Evolutionary conservation across 2,329 filamentous ascomycete species (phyloP), one percentile per base, ranked within the genome.

Genomic region (Pseudomassariella vexata): DNA sequence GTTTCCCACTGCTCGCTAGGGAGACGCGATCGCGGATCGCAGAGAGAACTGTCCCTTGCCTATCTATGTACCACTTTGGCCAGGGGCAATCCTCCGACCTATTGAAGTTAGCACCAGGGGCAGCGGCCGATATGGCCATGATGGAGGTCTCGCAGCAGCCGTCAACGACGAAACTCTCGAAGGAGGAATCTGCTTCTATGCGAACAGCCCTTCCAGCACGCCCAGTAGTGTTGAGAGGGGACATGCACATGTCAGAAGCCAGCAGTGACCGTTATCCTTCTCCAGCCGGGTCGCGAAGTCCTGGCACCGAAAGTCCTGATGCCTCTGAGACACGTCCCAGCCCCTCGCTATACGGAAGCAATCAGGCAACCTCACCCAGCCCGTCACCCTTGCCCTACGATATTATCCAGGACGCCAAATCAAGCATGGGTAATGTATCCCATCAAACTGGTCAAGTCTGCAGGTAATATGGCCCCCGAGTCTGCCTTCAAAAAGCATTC

Each of bases 391-490:
- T 29, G 6, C 36, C 32, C 10, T 35, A 32, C n/a, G 31, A 33
- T 12, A n/a, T 22, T 18, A 12, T 26, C 16, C 28, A 24, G 9
- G 36, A 38, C 22, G 32, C 26, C 12, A 36, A 30, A 25, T 21
- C 34, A 21, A 39, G 20, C 17, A 19, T 21, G 16, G 19, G 34
- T 14, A 41, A 47, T 8, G 24, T 42, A 7, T 25, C 41, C 17
- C 43, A 29, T 21, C 52, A 52, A 24, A 38, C 37, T 22, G 53
- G 53, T 14, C 53, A 56, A 33, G 47, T 56, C 22, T 56, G 53
- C 51, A 56, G 52, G 53, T 56, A 46, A 39, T 47, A 43, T 25
- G 17, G 21, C 28, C 30, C 15, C 4, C 24, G 26, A 12, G 16
- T 14, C 26, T 29, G 8, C 19, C 23, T 23, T 12, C n/a, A 15